These are phyloP conservation scores for Penicillium brasilianum DNA, from an alignment of 2,329 filamentous ascomycete genomes.

Conservation along the genomic window DNA sequence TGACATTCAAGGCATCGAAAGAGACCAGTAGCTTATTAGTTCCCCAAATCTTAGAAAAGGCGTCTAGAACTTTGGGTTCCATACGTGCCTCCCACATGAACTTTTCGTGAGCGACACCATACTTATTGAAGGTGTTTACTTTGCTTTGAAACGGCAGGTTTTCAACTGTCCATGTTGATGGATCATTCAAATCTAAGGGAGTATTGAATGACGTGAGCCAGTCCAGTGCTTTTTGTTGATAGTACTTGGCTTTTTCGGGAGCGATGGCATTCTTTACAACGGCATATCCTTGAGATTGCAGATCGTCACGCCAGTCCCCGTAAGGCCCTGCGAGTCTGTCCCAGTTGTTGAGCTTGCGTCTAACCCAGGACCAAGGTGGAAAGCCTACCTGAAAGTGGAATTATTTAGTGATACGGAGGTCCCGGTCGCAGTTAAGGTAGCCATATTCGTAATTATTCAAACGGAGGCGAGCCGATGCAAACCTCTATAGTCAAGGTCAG, in stretches of 20 bases:
- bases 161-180: constrained; percentile 24
- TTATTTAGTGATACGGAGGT: neutral
- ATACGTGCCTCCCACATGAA: constrained; percentile 32
- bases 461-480: neutral
- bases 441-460: neutral
- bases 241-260: constrained; percentile 23
- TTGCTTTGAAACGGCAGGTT: constrained; percentile 25
- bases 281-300: constrained; percentile 23
- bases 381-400: neutral
- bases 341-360: neutral
- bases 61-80: constrained; percentile 26
- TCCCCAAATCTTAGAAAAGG: constrained; percentile 28
- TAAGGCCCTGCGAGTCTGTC: constrained; percentile 15
- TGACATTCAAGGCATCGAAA: constrained; percentile 30
- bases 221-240: constrained; percentile 26
- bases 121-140: constrained; percentile 25
- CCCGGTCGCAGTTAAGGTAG: neutral
- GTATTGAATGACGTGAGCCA: constrained; percentile 27
- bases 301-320: constrained; percentile 29
- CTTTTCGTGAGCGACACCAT: constrained; percentile 27
- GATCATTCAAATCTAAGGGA: constrained; percentile 20
- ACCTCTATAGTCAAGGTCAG: neutral
- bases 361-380: neutral
- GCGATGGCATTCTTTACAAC: constrained; percentile 26
- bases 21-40: constrained; percentile 29